Percentiles rank a stretch among this genome's conserved stretches.
These are phyloP conservation scores for Nephelium lappaceum DNA, from an alignment of 345 rosid genomes.

Conservation along the genomic window DNA sequence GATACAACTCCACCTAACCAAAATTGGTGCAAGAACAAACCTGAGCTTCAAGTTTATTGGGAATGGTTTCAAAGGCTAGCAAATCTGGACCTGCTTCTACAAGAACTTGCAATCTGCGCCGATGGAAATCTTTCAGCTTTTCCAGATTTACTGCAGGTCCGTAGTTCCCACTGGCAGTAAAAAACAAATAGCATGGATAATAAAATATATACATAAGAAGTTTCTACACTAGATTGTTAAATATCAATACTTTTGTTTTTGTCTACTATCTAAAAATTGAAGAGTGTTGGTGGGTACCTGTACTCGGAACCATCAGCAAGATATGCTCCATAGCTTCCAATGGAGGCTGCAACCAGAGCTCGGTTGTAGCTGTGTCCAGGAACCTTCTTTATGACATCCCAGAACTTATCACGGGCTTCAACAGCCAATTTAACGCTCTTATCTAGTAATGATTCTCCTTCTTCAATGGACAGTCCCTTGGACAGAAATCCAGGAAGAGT, in stretches of 20 bases:
- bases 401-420: slow-evolving; percentile 84
- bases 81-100: slow-evolving; percentile 86
- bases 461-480: slow-evolving; percentile 70
- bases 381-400: slow-evolving; percentile 50
- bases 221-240: neutral
- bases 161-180: slow-evolving; percentile 60
- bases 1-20: neutral
- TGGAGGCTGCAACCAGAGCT: slow-evolving; percentile 88
- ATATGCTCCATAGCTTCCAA: slow-evolving; percentile 95
- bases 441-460: slow-evolving; percentile 61
- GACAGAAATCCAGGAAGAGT: slow-evolving; percentile 85
- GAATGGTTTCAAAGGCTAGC: slow-evolving; percentile 91
- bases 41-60: slow-evolving; percentile 93
- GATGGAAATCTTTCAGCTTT: slow-evolving; percentile 85
- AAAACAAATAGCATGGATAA: slow-evolving; percentile 9
- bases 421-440: slow-evolving; percentile 76
- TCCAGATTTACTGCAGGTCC: slow-evolving; percentile 59
- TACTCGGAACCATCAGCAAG: slow-evolving; percentile 97
- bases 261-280: neutral
- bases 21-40: slow-evolving; percentile 34
- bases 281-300: slow-evolving; percentile 43
- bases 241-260: neutral
- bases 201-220: neutral
- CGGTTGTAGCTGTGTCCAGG: slow-evolving; percentile 57
- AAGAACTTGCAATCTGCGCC: slow-evolving; percentile 79